Conservation (phyloP, 2,329 filamentous ascomycete species). For the Pseudocercospora musae region DNA sequence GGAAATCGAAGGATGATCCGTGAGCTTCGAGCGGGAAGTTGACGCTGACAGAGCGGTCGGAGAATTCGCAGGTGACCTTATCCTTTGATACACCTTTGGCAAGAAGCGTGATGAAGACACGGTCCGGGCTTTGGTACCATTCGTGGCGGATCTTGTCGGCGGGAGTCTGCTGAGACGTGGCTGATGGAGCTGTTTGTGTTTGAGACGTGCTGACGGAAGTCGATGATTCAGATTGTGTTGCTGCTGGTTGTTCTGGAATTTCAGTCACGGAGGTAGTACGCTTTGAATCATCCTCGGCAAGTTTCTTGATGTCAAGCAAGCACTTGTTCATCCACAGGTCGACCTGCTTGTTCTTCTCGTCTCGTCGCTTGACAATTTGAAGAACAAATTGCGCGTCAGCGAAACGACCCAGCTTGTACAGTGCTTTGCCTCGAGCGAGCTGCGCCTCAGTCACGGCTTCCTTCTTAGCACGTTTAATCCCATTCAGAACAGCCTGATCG, state of each 20-base stretch:
- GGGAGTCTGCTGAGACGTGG: conserved; percentile 40
- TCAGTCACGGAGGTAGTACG: conserved; percentile 48
- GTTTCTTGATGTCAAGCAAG: conserved; percentile 48
- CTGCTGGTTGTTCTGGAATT: conserved; percentile 45
- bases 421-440: conserved; percentile 70
- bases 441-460: conserved; percentile 78
- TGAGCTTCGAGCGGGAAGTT: conserved; percentile 54
- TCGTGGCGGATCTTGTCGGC: conserved; percentile 63
- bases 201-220: background rate
- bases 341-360: conserved; percentile 52
- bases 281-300: conserved; percentile 51
- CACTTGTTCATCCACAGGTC: conserved; percentile 60
- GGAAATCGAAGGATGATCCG: conserved; percentile 58
- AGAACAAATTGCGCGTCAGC: conserved; percentile 74
- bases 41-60: conserved; percentile 48
- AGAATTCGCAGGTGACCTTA: conserved; percentile 52
- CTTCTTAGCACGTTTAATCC: conserved; percentile 70
- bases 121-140: conserved; percentile 64
- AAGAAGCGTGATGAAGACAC: conserved; percentile 61
- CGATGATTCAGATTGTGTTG: background rate
- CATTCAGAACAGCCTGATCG: conserved; percentile 55
- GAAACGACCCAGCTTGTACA: conserved; percentile 66
- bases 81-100: conserved; percentile 63
- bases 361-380: conserved; percentile 52
- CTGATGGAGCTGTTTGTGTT: conserved; percentile 4